phyloP scores from a whole-genome alignment of 1,139 yeast species.

The Suhomyces maxii region DNA sequence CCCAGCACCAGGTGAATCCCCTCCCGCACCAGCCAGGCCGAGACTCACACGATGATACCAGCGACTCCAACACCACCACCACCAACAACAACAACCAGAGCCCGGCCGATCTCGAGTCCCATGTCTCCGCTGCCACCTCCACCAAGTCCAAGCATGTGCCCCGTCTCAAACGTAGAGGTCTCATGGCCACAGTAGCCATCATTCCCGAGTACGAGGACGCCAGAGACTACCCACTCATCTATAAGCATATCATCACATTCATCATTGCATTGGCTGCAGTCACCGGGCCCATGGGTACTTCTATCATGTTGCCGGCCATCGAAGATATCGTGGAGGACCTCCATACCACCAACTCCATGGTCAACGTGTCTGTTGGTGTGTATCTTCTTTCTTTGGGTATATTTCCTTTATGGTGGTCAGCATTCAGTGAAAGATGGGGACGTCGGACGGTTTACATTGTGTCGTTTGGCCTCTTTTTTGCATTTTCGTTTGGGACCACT shows the following conservation, averaged over 20 bases:
- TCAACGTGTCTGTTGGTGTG: conserved; percentile 79
- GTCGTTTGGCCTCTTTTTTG: conserved; percentile 63
- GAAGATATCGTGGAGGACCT: conserved; percentile 56
- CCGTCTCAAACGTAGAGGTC: conserved; percentile 49
- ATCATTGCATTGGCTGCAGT: conserved; percentile 73
- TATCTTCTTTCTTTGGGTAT: conserved; percentile 73
- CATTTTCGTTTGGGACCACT: conserved; percentile 73
- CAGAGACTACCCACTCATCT: conserved; percentile 51
- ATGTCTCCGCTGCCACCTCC: not conserved
- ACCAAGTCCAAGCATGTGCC: conserved; percentile 32
- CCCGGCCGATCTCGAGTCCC: not conserved
- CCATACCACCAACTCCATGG: conserved; percentile 56
- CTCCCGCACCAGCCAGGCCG: not conserved
- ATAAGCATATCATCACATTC: conserved; percentile 57
- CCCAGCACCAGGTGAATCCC: conserved; percentile 5
- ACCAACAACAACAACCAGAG: not conserved
- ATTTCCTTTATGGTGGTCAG: conserved; percentile 89
- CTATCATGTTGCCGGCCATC: conserved; percentile 79
- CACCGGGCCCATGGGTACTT: conserved; percentile 91
- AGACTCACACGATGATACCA: not conserved
- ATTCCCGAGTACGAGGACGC: conserved; percentile 78
- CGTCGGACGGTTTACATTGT: conserved; percentile 70
- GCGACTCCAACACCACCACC: not conserved
- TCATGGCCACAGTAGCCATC: conserved; percentile 51
- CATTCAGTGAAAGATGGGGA: conserved; percentile 73